Conservation (phyloP, 2,329 filamentous ascomycete species). For the Neofusicoccum sp. region DNA sequence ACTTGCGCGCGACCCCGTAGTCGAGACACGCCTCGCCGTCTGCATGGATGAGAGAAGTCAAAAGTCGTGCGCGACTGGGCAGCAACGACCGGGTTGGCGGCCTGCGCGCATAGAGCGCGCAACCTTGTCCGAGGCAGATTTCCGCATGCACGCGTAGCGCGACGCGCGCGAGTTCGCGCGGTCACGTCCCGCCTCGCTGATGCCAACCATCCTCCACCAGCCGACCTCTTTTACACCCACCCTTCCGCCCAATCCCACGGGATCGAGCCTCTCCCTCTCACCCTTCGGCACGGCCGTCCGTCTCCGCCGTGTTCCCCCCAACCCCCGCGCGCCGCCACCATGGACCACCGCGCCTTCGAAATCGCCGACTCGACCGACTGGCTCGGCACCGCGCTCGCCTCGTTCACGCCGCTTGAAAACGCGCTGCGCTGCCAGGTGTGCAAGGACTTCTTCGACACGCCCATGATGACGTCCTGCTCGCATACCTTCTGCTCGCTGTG, state of each 20-base stretch:
- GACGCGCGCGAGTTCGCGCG: slow-evolving; percentile 11
- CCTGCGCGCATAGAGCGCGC: background rate
- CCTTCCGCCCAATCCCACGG: background rate
- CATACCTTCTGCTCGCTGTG: slow-evolving; percentile 98
- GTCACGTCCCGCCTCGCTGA: slow-evolving; percentile 5
- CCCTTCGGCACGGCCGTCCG: background rate
- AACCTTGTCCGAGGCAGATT: background rate
- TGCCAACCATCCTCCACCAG: background rate
- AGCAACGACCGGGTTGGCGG: background rate
- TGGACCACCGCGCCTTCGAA: background rate
- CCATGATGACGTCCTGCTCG: slow-evolving; percentile 90
- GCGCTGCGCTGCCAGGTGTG: slow-evolving; percentile 93
- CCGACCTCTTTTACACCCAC: background rate
- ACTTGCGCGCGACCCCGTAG: no score
- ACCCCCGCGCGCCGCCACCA: background rate
- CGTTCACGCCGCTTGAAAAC: slow-evolving; percentile 71
- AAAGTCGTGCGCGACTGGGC: no score
- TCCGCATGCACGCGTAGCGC: slow-evolving; percentile 7
- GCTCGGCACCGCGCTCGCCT: slow-evolving; percentile 66
- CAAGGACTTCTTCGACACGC: slow-evolving; percentile 94
- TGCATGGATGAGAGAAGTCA: background rate
- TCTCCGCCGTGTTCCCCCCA: background rate
- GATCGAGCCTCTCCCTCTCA: background rate
- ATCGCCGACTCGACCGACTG: slow-evolving; percentile 74
- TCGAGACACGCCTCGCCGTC: no score